Conservation (phyloP, 1,284 basidiomycete species). For the Cystobasidium sp. region DNA sequence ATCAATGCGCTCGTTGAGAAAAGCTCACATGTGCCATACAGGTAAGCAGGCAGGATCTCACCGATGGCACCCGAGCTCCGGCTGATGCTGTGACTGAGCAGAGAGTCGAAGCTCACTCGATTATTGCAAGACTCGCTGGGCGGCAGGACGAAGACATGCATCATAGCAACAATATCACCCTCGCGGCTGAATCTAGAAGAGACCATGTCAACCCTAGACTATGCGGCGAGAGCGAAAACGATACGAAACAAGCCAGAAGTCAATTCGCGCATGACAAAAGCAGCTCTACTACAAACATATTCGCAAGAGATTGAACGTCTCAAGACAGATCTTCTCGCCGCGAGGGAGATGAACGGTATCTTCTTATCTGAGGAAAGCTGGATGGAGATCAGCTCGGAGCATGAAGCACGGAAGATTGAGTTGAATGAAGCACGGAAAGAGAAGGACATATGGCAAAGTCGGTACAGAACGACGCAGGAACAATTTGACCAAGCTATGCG, state of each 20-base stretch:
- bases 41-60: constrained; percentile 61
- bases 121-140: constrained; percentile 98
- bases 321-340: constrained; percentile 82
- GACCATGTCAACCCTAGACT: constrained; percentile 96
- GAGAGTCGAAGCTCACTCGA: constrained; percentile 84
- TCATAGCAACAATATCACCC: constrained; percentile 93
- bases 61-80: neutral
- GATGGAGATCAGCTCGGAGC: constrained; percentile 77
- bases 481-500: constrained; percentile 87
- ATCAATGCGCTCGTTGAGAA: constrained; percentile 96
- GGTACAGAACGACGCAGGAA: constrained; percentile 76
- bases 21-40: constrained; percentile 86
- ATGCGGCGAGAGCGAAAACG: constrained; percentile 92
- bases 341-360: constrained; percentile 92
- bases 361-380: constrained; percentile 88
- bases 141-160: constrained; percentile 97
- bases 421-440: constrained; percentile 79
- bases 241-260: constrained; percentile 95
- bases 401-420: constrained; percentile 74
- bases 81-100: constrained; percentile 35
- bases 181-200: constrained; percentile 93
- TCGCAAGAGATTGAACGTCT: constrained; percentile 92
- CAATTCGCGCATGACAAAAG: constrained; percentile 91
- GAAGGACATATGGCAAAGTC: constrained; percentile 78
- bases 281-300: constrained; percentile 91